Base-by-base conservation (phyloP, 257 asterid species). In the Catharanthus roseus region DNA sequence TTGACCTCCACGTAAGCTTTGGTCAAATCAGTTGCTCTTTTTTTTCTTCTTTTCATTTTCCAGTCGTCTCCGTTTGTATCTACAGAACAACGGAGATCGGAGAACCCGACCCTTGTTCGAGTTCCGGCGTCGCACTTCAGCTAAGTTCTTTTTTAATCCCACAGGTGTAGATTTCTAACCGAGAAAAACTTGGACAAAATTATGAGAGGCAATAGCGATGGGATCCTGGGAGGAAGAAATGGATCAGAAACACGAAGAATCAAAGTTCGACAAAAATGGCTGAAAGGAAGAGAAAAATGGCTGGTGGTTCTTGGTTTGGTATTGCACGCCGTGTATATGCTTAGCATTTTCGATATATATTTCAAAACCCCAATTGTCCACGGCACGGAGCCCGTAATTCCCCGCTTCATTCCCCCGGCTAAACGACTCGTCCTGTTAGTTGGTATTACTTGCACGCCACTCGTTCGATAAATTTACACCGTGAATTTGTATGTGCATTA, bases 331-430 rank as follows among this genome's bases (percentile, higher is more conserved):
- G 88, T 90, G 10, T 93, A 90, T 86, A 93, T 93, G 98, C 90
- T 93, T 73, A 91, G 99, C 87, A 93, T 91, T 76, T 91, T 93
- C 89, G 96, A 93, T 73, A 93, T 93, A 45, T 93, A 89, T 74
- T 93, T 93, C 96, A 89, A 93, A 86, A 84, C 87, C 57, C 99
- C 97, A 0, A 91, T 93, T 67, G 97, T 93, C 60, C 99, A 93
- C 72, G 99, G 97, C 82, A 88, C 91, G 95, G 95, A 89, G 9
- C 97, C 90, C 51, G 96, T 93, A 16, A 47, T 65, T 18, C 97
- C 99, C 16, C 95, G 95, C 34, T 86, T 86, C 76, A 21, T 77
- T 34, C 82, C 90, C n/a, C 97, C 99, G 10, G 99, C 97, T 23
- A 91, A 84, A 34, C 97, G 99, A 36, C 96, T 91, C 23, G 89